Evolutionary conservation across 2,329 filamentous ascomycete genomes (phyloP).

Genomic region (Fonsecaea monophora): DNA sequence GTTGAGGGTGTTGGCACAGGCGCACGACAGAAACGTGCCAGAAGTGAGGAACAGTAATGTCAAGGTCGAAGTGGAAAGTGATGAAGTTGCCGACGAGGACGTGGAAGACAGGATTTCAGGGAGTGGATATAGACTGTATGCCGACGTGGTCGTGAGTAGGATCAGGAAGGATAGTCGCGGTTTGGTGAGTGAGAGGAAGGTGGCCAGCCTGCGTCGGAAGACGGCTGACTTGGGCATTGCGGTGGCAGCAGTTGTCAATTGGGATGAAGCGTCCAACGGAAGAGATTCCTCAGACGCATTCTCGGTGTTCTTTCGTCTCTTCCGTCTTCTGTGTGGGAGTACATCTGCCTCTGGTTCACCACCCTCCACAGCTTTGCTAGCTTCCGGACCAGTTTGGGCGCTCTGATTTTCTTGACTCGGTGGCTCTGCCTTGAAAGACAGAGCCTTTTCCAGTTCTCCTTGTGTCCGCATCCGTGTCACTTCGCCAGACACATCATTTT

Average conservation of each 20-base stretch:
- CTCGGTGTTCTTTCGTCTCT: conserved; percentile 31
- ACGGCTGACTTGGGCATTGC: conserved; percentile 61
- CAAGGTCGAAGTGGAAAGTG: conserved; percentile 76
- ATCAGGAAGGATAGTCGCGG: conserved; percentile 91
- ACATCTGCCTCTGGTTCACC: conserved; percentile 22
- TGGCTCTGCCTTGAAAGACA: conserved; percentile 12
- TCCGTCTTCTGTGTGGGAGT: conserved; percentile 38
- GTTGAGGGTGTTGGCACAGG: conserved; percentile 91
- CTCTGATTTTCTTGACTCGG: background rate
- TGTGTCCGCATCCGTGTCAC: conserved; percentile 10
- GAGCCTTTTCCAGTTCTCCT: conserved; percentile 20
- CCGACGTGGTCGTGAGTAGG: conserved; percentile 85
- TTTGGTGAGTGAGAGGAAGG: conserved; percentile 91
- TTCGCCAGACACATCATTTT: conserved; percentile 1
- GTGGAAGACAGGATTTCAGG: conserved; percentile 80
- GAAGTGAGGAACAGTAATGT: conserved; percentile 91
- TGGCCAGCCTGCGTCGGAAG: conserved; percentile 71
- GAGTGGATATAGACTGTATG: conserved; percentile 92
- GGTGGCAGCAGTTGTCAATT: conserved; percentile 64
- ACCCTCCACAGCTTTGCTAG: background rate
- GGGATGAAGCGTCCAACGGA: conserved; percentile 67
- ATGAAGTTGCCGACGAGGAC: conserved; percentile 76
- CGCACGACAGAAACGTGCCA: conserved; percentile 86
- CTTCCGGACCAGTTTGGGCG: conserved; percentile 3
- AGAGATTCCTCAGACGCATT: conserved; percentile 45